Evolutionary conservation across 345 rosid species (phyloP).

Genomic region (Rhodamnia argentea): DNA sequence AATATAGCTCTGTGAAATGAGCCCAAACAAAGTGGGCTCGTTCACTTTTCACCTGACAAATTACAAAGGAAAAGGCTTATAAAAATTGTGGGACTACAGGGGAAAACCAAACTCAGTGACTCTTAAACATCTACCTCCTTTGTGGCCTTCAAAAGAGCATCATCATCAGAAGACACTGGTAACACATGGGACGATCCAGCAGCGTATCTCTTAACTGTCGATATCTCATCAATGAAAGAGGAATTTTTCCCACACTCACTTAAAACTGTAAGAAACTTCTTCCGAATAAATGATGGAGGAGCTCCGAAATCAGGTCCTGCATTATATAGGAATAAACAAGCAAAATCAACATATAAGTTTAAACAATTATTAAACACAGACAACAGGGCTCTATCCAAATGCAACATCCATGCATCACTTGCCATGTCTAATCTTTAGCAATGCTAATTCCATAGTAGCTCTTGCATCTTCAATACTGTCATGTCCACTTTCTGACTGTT

Average conservation of each 20-base stretch:
- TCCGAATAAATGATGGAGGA: constrained; percentile 53
- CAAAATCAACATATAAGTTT: background rate
- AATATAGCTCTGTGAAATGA: constrained; percentile 75
- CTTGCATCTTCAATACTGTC: constrained; percentile 92
- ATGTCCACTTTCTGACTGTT: constrained; percentile 65
- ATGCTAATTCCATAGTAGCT: constrained; percentile 84
- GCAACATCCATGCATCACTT: constrained; percentile 14
- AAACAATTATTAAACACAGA: background rate
- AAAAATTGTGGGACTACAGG: background rate
- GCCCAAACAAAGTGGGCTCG: constrained; percentile 73
- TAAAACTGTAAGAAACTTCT: constrained; percentile 57
- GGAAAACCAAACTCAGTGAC: background rate
- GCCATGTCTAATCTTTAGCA: constrained; percentile 76
- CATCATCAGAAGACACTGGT: constrained; percentile 76
- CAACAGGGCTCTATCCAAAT: background rate
- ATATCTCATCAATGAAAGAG: constrained; percentile 57
- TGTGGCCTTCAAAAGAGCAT: constrained; percentile 62
- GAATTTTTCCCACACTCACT: constrained; percentile 63
- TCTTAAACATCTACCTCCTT: constrained; percentile 49
- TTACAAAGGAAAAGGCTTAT: background rate
- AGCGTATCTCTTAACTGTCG: constrained; percentile 65
- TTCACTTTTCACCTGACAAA: constrained; percentile 55
- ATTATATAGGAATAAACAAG: background rate
- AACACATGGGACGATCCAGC: constrained; percentile 65
- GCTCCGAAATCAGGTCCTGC: constrained; percentile 92